Evolutionary conservation across 805 yeast genomes (phyloP).

Genomic region (Blastobotrys americana): DNA sequence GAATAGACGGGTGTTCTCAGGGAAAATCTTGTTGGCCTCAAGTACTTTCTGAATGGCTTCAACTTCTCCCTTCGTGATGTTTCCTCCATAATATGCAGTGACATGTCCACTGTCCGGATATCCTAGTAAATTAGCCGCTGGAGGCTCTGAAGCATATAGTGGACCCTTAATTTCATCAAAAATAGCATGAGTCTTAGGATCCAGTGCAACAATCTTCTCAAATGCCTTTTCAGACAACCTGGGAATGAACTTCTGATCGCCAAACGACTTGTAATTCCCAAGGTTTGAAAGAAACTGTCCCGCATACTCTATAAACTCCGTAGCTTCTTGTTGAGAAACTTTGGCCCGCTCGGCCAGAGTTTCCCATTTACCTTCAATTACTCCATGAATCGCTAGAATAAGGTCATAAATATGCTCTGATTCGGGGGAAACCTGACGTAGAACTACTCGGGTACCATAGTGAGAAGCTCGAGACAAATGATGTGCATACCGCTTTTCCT

Average conservation of each 20-base stretch:
- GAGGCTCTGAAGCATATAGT: slow-evolving; percentile 45
- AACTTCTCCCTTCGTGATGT: slow-evolving; percentile 51
- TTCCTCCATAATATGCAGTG: slow-evolving; percentile 62
- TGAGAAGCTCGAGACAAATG: slow-evolving; percentile 77
- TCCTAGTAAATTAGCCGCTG: slow-evolving; percentile 53
- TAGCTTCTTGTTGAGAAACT: slow-evolving; percentile 34
- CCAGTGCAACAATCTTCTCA: slow-evolving; percentile 40
- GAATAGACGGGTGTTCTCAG: slow-evolving; percentile 71
- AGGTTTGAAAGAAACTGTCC: slow-evolving; percentile 58
- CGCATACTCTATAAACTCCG: slow-evolving; percentile 50
- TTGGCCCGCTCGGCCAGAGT: slow-evolving; percentile 33
- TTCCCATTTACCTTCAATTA: slow-evolving; percentile 44
- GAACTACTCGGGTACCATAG: slow-evolving; percentile 71
- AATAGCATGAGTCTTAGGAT: slow-evolving; percentile 29
- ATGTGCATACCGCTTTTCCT: slow-evolving; percentile 71
- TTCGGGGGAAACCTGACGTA: slow-evolving; percentile 77
- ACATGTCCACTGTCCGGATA: slow-evolving; percentile 72
- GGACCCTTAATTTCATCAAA: slow-evolving; percentile 31
- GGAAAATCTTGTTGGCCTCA: slow-evolving; percentile 57
- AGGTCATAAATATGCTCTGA: slow-evolving; percentile 69
- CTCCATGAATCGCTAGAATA: slow-evolving; percentile 51
- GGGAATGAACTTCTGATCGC: slow-evolving; percentile 83
- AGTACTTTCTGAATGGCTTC: slow-evolving; percentile 60
- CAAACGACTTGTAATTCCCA: slow-evolving; percentile 78
- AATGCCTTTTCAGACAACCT: slow-evolving; percentile 44